Evolutionary conservation across 345 rosid species (phyloP).

Genomic region (Noccaea bulbosa): DNA sequence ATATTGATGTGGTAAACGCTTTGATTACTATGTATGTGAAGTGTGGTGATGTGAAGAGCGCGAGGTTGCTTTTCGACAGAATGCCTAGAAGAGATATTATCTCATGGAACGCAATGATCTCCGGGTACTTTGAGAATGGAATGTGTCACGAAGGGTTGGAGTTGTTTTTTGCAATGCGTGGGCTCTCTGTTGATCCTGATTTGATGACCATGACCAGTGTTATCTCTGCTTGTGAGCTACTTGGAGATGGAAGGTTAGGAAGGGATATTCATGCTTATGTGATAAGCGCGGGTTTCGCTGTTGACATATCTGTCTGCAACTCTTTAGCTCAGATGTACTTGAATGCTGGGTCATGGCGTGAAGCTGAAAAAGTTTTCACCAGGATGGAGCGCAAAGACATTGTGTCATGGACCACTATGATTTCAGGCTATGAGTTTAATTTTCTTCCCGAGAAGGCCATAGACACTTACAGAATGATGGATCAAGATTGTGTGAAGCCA

Average conservation of each 20-base stretch:
- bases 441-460: constrained; percentile 59
- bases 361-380: constrained; percentile 61
- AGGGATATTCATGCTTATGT: constrained; percentile 67
- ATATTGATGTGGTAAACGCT: constrained; percentile 82
- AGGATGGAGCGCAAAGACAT: constrained; percentile 68
- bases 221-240: constrained; percentile 67
- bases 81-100: constrained; percentile 79
- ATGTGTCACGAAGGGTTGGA: constrained; percentile 66
- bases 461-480: constrained; percentile 66
- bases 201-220: constrained; percentile 87
- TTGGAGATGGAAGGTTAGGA: constrained; percentile 66
- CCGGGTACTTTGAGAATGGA: constrained; percentile 81
- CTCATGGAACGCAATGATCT: constrained; percentile 94
- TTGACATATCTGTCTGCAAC: constrained; percentile 64
- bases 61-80: constrained; percentile 66
- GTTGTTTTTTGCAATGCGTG: constrained; percentile 71
- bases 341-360: constrained; percentile 52
- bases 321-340: constrained; percentile 76
- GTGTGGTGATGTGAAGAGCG: constrained; percentile 60
- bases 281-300: constrained; percentile 53
- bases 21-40: constrained; percentile 87
- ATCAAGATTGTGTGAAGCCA: constrained; percentile 52
- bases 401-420: constrained; percentile 88
- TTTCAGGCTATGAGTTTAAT: constrained; percentile 71
- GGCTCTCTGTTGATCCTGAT: constrained; percentile 70